Evolutionary conservation across 192 early-diverging fungal genomes (phyloP), one percentile per base, ranked within the genome.

Genomic region (Backusella australiensis): DNA sequence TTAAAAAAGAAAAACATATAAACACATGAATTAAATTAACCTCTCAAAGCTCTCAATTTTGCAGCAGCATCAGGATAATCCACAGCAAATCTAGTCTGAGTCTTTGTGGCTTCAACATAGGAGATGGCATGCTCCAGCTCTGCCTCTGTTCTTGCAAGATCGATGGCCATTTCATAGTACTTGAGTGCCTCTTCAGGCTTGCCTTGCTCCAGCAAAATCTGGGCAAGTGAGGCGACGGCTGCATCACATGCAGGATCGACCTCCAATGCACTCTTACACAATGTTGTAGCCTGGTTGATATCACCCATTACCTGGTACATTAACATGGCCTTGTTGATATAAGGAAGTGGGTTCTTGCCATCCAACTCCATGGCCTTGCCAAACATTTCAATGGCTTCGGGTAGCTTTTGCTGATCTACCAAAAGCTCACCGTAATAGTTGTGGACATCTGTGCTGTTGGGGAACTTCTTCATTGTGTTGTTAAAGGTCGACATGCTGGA

Each of bases 381-480:
- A 77, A 98, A 98, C 73, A 90, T 89, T 15, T 89, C 87, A 72
- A 90, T 81, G 5, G 97, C 97, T 78, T 95, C 91, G 14, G 91
- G 91, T 39, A 92, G 91, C 29, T 87, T 84, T 77, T 92, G 90
- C 79, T 94, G 92, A 79, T 99, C 97, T 67, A 93, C 84, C 39
- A 98, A 80, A 34, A 99, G 87, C 85, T 99, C 97, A 78, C 96
- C 97, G 63, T 97, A 96, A 84, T 98, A 99, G 88, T 98, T 99
- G 91, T 91, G 94, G 34, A 98, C 90, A 78, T 99, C 97, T 65
- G 94, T 89, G 46, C 89, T 90, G 14, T 90, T 81, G 42, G 89
- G 84, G 88, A 98, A 98, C 72, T 90, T 90, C 73, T 87, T 84
- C 78, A 91, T 85, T 1, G 94, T 92, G 77, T 90, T 90, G 75